Evolutionary conservation across 129 eudicot genomes (phyloP).

Genomic region (Ambrosia artemisiifolia): DNA sequence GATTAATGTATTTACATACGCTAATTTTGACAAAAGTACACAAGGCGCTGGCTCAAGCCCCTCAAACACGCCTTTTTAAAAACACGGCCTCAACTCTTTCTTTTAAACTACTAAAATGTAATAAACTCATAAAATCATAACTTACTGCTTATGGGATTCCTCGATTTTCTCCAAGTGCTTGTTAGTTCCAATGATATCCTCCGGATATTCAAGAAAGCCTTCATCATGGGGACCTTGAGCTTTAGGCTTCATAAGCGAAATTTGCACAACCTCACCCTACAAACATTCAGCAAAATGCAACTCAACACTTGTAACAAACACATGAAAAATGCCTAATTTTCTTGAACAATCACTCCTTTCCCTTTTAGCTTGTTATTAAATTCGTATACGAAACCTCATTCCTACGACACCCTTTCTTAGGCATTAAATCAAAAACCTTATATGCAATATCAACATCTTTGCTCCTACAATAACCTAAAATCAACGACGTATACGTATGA

Average conservation of each 20-base stretch:
- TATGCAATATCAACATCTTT: no score
- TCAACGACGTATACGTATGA: no score
- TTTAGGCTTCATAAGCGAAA: conserved; percentile 95
- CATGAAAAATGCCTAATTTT: neutral
- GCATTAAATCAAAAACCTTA: no score
- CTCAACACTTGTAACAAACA: neutral
- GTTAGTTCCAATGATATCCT: conserved; percentile 93
- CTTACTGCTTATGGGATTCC: conserved; percentile 83
- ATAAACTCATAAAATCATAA: conserved; percentile 2
- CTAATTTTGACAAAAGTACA: no score
- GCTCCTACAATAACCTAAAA: no score
- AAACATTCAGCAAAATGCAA: conserved; percentile 4
- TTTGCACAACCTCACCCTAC: conserved; percentile 98
- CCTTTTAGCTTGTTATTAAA: conserved; percentile 78
- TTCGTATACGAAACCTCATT: no score
- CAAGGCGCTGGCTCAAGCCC: no score
- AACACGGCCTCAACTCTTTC: neutral
- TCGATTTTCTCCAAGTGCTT: conserved; percentile 90
- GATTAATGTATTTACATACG: no score
- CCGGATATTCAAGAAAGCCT: conserved; percentile 94
- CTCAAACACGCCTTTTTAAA: no score
- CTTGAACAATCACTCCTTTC: conserved; percentile 53
- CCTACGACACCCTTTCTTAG: no score
- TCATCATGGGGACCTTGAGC: conserved; percentile 94
- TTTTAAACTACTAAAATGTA: neutral